phyloP scores from a whole-genome alignment of 1,139 yeast genomes.

The Pichiaceae sp. region DNA sequence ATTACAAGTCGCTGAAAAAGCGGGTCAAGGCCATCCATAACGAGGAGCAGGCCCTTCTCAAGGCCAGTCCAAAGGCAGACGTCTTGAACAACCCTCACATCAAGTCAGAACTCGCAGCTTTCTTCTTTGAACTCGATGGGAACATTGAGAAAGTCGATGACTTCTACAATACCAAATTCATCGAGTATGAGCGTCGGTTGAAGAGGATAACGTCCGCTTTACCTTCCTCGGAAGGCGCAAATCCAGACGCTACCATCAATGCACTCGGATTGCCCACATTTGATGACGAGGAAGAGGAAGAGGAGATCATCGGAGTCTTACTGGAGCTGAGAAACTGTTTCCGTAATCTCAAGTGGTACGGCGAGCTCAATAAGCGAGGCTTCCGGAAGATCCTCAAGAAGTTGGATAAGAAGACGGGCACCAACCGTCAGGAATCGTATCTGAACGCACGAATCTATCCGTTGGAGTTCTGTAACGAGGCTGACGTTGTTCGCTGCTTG shows the following conservation, averaged over 20 bases:
- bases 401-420: slow-evolving; percentile 78
- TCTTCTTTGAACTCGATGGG: slow-evolving; percentile 73
- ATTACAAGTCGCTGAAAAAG: slow-evolving; percentile 79
- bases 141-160: slow-evolving; percentile 76
- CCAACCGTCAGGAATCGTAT: slow-evolving; percentile 58
- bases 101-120: slow-evolving; percentile 44
- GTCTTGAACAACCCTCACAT: slow-evolving; percentile 30
- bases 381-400: slow-evolving; percentile 84
- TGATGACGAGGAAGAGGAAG: slow-evolving; percentile 58
- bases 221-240: slow-evolving; percentile 2
- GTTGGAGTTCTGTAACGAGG: slow-evolving; percentile 68
- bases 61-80: slow-evolving; percentile 10
- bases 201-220: slow-evolving; percentile 32
- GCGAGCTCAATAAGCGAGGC: slow-evolving; percentile 88
- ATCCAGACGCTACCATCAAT: neutral
- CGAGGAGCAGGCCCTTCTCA: slow-evolving; percentile 23
- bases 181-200: slow-evolving; percentile 68
- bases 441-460: slow-evolving; percentile 64
- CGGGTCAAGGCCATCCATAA: slow-evolving; percentile 50
- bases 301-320: slow-evolving; percentile 68
- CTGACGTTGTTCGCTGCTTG: slow-evolving; percentile 47
- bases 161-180: slow-evolving; percentile 63
- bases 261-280: slow-evolving; percentile 8
- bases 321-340: slow-evolving; percentile 72
- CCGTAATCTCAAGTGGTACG: slow-evolving; percentile 86